Conservation (phyloP, 768 basidiomycete genomes). For the Suillus decipiens region DNA sequence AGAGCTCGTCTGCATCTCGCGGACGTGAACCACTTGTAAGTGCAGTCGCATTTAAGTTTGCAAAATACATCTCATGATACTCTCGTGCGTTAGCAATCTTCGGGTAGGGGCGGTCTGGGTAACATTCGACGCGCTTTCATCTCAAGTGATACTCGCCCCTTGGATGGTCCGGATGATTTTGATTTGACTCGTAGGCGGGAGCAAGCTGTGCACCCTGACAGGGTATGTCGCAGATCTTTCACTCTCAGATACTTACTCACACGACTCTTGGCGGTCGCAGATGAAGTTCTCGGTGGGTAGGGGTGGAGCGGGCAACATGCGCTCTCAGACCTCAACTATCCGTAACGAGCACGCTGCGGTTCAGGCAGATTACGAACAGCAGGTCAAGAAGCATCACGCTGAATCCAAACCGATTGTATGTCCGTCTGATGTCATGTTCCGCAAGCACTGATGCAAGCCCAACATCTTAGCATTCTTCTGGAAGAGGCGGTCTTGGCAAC, state of each 20-base stretch:
- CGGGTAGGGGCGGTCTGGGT: slow-evolving; percentile 69
- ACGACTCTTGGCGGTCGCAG: slow-evolving; percentile 11
- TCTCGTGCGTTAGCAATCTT: slow-evolving; percentile 44
- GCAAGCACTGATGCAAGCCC: slow-evolving; percentile 4
- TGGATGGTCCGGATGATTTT: slow-evolving; percentile 35
- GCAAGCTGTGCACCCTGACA: slow-evolving; percentile 37
- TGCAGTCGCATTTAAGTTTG: slow-evolving; percentile 11
- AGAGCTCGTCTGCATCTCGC: slow-evolving; percentile 50
- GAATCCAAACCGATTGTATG: slow-evolving; percentile 39
- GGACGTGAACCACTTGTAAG: slow-evolving; percentile 62
- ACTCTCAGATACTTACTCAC: background rate
- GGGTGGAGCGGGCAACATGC: slow-evolving; percentile 85
- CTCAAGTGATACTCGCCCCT: slow-evolving; percentile 45
- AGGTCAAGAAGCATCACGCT: slow-evolving; percentile 26
- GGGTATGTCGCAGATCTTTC: slow-evolving; percentile 32
- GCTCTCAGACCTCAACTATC: slow-evolving; percentile 48
- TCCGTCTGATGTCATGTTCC: background rate
- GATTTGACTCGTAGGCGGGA: slow-evolving; percentile 62
- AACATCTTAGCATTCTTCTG: slow-evolving; percentile 51
- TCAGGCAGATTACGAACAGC: slow-evolving; percentile 27
- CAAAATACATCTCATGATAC: slow-evolving; percentile 3
- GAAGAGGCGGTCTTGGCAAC: slow-evolving; percentile 69
- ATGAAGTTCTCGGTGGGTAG: slow-evolving; percentile 58
- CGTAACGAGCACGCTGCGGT: slow-evolving; percentile 25
- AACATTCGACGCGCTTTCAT: slow-evolving; percentile 58